Evolutionary conservation across 148 eudicot genomes (phyloP), one percentile per base, ranked within the genome.

Genomic region (Oxyria digyna): DNA sequence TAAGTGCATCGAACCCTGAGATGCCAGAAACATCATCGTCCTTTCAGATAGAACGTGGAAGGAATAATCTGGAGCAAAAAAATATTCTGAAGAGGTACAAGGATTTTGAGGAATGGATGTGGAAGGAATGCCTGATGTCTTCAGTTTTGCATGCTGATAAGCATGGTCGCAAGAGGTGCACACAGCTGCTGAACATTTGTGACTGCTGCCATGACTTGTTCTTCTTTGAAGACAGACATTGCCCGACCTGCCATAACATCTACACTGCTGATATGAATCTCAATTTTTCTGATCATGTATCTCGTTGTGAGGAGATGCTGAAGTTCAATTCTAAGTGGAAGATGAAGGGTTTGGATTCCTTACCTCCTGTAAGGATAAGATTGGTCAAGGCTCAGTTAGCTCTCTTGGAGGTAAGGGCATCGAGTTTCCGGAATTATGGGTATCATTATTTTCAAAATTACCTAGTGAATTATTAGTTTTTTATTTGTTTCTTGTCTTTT

Each of bases 81-180:
- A 82, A 81, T 63, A 67, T 77, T 10, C 40, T 81, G 41, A 76
- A 45, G 50, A 85, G 94, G 80, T 81, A 85, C 67, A 76, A 71
- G 62, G 85, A 82, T 50, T 86, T 83, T 29, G 96, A 89, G 62
- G 81, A 78, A 69, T 89, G 96, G 96, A 85, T 86, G 76, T 87
- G 94, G 89, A 76, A 79, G 69, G 89, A 84, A 73, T 84, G 94
- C 63, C 69, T 77, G 41, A 70, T 75, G 40, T 81, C 92, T 67
- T 78, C 78, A 40, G 49, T 59, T 35, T 74, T 84, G 49, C 62
- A 81, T 72, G 91, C 94, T 45, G 48, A 78, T 50, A 89, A 81
- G 75, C 77, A 72, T 73, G 93, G 94, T 62, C 82, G 75, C 62
- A 72, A 69, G 48, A 81, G 94, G 55, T 74, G 85, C 62, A 42